A percentile compares a stretch with the other conserved stretches of the same genome.
These are phyloP conservation scores for Senna tora DNA, from an alignment of 306 rosid species.

Conservation along the genomic window DNA sequence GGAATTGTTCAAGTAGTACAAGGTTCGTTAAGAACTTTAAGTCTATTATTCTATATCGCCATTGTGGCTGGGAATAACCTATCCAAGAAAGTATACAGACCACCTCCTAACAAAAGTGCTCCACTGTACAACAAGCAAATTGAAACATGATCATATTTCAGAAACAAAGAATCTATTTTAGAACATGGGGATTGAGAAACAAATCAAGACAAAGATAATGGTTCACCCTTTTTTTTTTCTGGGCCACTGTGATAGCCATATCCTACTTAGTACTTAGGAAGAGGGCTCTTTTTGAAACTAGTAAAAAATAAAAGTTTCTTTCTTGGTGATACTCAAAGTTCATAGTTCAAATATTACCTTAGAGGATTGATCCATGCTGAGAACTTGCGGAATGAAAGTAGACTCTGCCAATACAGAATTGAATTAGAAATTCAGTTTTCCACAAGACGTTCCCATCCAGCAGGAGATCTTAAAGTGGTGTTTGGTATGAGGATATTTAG, in stretches of 20 bases:
- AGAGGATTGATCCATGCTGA: constrained; percentile 94
- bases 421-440: constrained; percentile 33
- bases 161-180: constrained; percentile 17
- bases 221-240: not conserved
- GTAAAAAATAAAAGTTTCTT: not conserved
- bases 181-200: not conserved
- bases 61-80: constrained; percentile 81
- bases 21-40: not conserved
- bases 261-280: constrained; percentile 12
- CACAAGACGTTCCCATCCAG: not conserved
- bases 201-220: not conserved
- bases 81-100: constrained; percentile 84
- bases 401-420: constrained; percentile 56
- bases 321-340: not conserved
- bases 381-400: constrained; percentile 86
- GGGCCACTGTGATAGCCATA: not conserved
- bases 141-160: constrained; percentile 39
- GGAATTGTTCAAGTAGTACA: constrained; percentile 14
- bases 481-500: not conserved
- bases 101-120: constrained; percentile 86
- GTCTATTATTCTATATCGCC: constrained; percentile 61
- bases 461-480: not conserved
- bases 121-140: constrained; percentile 61
- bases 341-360: constrained; percentile 51
- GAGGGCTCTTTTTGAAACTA: constrained; percentile 11